Evolutionary conservation across 305 asterid species (phyloP), one percentile per base, ranked within the genome.

Genomic region (Lippia alba): DNA sequence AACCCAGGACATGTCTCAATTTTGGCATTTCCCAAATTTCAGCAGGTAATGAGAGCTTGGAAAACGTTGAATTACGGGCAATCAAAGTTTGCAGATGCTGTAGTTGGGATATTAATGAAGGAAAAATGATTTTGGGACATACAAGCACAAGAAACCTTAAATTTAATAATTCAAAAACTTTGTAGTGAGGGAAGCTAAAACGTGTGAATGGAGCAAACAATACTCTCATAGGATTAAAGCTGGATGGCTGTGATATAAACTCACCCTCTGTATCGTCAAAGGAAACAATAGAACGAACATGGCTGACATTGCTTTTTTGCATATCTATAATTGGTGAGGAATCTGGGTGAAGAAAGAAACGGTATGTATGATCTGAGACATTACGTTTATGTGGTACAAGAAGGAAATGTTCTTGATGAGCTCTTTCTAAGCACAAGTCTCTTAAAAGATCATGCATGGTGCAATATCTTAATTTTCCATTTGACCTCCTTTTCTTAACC

Each of bases 11-110:
- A 41, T 61, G 53, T 51, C 67, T 41, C 7, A 61, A 16, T 1
- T 40, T 54, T 41, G 67, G 46, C 54, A 61, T 40, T 51, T 34
- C 40, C 67, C 53, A 45, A 11, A 45, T 5, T 45, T 45, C 15
- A 45, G 36, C 33, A 0, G 40, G 30, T 24, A 24, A 24, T 24
- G 30, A 24, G 30, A 24, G 30, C 3, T 24, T 3, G 2, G 30
- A 24, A 3, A 24, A 1, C 9, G 0, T 0, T 1, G 14, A 4
- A 14, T 2, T 11, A 3, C 40, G 6, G 0, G 9, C 41, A 61
- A 61, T 36, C 18, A 61, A 61, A 6, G 67, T 61, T 18, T 61
- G 54, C 40, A 61, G 67, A 41, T 61, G 40, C 16, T 41, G 53
- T 4, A 61, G 67, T 17, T 10, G 17, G 15, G 9, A 61, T 16